phyloP scores from a whole-genome alignment of 1,284 basidiomycete species.

The Amylostereum areolatum region DNA sequence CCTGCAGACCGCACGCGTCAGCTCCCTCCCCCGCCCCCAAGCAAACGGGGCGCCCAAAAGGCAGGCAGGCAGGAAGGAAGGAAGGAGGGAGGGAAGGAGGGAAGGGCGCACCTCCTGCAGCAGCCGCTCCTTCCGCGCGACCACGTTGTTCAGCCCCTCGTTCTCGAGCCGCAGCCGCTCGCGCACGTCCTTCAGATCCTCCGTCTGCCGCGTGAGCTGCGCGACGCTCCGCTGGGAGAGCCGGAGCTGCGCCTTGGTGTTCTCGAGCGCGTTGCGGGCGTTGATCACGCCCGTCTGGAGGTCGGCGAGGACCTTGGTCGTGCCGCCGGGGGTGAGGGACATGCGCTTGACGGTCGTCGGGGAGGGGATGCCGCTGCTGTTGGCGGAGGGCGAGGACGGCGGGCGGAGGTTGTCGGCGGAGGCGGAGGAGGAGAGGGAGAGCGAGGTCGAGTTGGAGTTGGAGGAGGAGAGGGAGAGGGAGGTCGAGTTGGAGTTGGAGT shows the following conservation, averaged over 20 bases:
- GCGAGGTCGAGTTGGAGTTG: constrained; percentile 14
- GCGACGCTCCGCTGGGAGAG: constrained; percentile 75
- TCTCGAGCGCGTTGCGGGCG: constrained; percentile 74
- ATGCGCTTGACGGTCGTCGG: constrained; percentile 28
- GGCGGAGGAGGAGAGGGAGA: constrained; percentile 18
- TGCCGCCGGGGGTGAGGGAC: constrained; percentile 69
- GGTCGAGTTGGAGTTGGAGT: constrained; percentile 4
- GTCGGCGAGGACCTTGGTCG: constrained; percentile 78
- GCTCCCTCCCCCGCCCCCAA: background rate
- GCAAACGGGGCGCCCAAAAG: too few species aligned
- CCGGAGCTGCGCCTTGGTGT: constrained; percentile 73
- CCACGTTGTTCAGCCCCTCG: constrained; percentile 79
- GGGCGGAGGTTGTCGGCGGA: constrained; percentile 9
- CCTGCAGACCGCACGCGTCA: constrained; percentile 30
- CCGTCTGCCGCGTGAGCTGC: constrained; percentile 73
- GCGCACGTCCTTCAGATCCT: constrained; percentile 81
- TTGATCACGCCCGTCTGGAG: constrained; percentile 77
- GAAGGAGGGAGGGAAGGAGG: too few species aligned
- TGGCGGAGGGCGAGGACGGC: constrained; percentile 16
- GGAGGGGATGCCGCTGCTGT: constrained; percentile 31
- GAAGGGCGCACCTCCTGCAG: constrained; percentile 63
- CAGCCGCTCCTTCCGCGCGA: constrained; percentile 79
- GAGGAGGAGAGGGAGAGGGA: constrained; percentile 5
- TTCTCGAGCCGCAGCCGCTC: constrained; percentile 79
- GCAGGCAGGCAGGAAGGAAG: too few species aligned